Percentiles rank a stretch among this genome's conserved stretches.
Evolutionary conservation across 1,284 basidiomycete species (phyloP).

Genomic region (Ganoderma lingzhi): DNA sequence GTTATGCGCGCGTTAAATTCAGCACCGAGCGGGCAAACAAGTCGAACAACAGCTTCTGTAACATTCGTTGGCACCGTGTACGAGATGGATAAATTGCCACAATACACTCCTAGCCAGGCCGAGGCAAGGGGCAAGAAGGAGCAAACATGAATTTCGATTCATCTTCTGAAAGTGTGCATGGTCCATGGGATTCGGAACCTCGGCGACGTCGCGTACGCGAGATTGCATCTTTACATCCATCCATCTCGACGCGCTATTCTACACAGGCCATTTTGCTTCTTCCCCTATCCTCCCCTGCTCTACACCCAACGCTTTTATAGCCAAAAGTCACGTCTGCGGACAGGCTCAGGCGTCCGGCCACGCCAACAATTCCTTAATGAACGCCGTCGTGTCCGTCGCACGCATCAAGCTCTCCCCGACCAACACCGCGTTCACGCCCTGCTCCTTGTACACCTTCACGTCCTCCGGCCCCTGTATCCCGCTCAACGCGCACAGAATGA

Average conservation of each 20-base stretch:
- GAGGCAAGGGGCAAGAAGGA: too few relatives aligned
- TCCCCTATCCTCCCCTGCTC: background rate
- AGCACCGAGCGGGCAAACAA: too few relatives aligned
- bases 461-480: slow-evolving; percentile 86
- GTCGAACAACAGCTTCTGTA: too few relatives aligned
- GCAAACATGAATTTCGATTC: background rate
- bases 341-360: slow-evolving; percentile 43
- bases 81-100: too few relatives aligned
- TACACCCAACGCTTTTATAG: background rate
- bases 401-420: slow-evolving; percentile 97
- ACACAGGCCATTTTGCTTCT: background rate
- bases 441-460: slow-evolving; percentile 81
- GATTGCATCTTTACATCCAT: slow-evolving; percentile 3
- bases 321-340: background rate
- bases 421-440: slow-evolving; percentile 90
- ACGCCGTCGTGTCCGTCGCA: slow-evolving; percentile 80
- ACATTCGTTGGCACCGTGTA: too few relatives aligned
- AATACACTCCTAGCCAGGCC: too few relatives aligned
- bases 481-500: slow-evolving; percentile 90
- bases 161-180: background rate
- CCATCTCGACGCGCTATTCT: background rate
- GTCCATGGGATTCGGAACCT: background rate
- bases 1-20: too few relatives aligned
- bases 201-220: background rate
- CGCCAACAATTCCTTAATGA: slow-evolving; percentile 84